phyloP scores from a whole-genome alignment of 116 monocot genomes.

The Iris pallida region DNA sequence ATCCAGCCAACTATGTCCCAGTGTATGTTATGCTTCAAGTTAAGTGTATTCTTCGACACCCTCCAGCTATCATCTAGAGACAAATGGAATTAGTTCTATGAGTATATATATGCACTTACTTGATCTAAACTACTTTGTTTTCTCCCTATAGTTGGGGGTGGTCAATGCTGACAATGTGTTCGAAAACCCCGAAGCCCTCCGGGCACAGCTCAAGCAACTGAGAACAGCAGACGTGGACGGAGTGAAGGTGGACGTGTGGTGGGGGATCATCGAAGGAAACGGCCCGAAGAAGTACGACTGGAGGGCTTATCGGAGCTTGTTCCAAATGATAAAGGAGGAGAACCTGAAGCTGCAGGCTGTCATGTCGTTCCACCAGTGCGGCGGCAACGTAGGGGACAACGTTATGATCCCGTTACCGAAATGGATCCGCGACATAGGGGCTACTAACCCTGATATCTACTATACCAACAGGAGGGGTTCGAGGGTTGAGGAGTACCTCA shows the following conservation, averaged over 20 bases:
- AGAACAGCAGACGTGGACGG: conserved; percentile 37
- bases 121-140: too few species aligned
- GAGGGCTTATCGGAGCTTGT: conserved; percentile 33
- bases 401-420: conserved; percentile 30
- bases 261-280: conserved; percentile 37
- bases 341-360: conserved; percentile 40
- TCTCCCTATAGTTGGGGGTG: too few species aligned
- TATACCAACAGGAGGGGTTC: conserved; percentile 29
- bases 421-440: conserved; percentile 30
- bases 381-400: conserved; percentile 35
- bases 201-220: conserved; percentile 21
- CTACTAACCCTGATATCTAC: conserved; percentile 27
- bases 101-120: too few species aligned
- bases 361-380: conserved; percentile 50
- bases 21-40: too few species aligned
- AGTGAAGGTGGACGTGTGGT: conserved; percentile 60
- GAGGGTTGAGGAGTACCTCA: background rate
- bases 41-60: too few species aligned
- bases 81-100: too few species aligned
- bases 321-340: background rate
- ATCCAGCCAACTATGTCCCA: too few species aligned
- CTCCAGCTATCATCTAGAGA: too few species aligned
- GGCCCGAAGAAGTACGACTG: conserved; percentile 35
- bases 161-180: too few species aligned
- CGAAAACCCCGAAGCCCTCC: too few species aligned